Evolutionary conservation across 2,329 filamentous ascomycete genomes (phyloP), one percentile per base, ranked within the genome.

Genomic region (Penicillium sp.): DNA sequence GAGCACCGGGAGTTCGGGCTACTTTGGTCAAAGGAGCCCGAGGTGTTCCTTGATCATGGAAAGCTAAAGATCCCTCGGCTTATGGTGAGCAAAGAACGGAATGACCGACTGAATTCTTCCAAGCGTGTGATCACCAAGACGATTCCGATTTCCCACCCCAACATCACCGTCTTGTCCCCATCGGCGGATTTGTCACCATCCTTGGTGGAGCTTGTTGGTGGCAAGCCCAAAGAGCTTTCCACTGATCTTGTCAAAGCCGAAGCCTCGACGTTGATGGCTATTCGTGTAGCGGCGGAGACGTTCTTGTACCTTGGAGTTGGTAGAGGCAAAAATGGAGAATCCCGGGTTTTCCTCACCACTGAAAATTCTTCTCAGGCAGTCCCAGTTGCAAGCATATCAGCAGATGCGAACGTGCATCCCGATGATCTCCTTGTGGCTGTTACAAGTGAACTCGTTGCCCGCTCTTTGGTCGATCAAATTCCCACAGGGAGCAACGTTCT

Each of bases 11-110:
- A 34, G 7, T 6, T 14, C 14, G 23, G 19, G 27, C 27, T 47
- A 16, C 19, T 47, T 10, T 68, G 62, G 62, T 52, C 61, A 3
- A 38, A 52, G 13, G 66, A 68, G 45, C 60, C 60, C 1, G 68
- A 71, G 51, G 32, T 61, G 4, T 56, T 59, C 27, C 34, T 67
- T n/a, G 39, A 58, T 10, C 32, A 63, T 10, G 65, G 61, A 14
- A 50, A 56, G 4, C 23, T 61, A 8, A 30, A 61, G 13, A 60
- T 71, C 19, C 64, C 67, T 0, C 58, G 57, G 4, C 18, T 57
- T 4, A 5, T 43, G 5, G 34, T 41, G 1, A n/a, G 48, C 29
- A 16, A 11, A 10, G 32, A 7, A 9, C 18, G 29, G 60, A 61
- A 61, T 38, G 34, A 38, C 13, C 47, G 53, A 42, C 51, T 45